Base-by-base conservation (phyloP, 176 grass and related monocot species). In the Aegilops bicornis region DNA sequence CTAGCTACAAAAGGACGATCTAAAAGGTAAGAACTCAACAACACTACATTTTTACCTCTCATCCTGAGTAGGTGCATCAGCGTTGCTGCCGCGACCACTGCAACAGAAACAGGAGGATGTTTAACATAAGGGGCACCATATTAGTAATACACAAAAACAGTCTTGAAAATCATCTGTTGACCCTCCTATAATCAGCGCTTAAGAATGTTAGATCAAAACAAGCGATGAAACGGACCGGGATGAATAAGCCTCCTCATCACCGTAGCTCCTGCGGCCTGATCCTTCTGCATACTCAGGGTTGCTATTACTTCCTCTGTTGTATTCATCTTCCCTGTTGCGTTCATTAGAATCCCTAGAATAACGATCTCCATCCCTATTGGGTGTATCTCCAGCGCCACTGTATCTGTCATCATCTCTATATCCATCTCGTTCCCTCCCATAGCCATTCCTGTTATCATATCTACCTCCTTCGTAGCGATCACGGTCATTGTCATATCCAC, bases 291-390 rank as follows among this genome's bases (percentile, higher is more conserved):
- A 93, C 52, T 98, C 93, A 75, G 88, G 83, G 82, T 91, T 95
- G 82, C 87, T 86, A 60, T 85, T 69, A 79, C 87, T 85, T 72
- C 93, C 88, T 83, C 84, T 90, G 80, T 85, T 90, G 80, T 85
- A 93, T 56, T 98, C 96, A 66, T 96, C 94, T 76, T 96, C 97
- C 79, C 85, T 96, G 14, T 92, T 92, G 33, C 80, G 88, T 37
- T 95, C 97, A 85, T 96, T 93, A 62, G 92, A 92, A 83, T 91
- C 92, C 77, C 92, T 91, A 3, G 90, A 95, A 88, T 96, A 94
- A 78, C 91, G 89, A 81, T 94, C 92, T 74, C 90, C 92, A 45
- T 99, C 94, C 62, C 93, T 83, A 72, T 91, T 91, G 74, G 91
- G 89, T 7, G 96, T 87, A 64, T 91, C 93, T 37, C 93, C 91